Percentiles rank a stretch among this genome's conserved stretches.
Evolutionary conservation across 1,284 basidiomycete genomes (phyloP).

Genomic region (Tilletiopsis washingtonensis): DNA sequence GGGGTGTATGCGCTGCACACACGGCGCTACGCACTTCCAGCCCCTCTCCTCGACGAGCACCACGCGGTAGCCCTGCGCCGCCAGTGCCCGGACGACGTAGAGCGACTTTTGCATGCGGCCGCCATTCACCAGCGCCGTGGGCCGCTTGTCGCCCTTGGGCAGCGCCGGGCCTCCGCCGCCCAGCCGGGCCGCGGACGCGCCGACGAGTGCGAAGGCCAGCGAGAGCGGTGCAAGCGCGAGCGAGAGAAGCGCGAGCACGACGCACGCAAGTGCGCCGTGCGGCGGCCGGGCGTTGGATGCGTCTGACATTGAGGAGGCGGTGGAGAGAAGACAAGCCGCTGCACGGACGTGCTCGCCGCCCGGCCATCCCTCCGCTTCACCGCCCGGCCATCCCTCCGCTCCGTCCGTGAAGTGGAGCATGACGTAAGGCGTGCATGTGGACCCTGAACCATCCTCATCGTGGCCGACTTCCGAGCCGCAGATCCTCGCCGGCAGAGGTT

Average conservation of each 20-base stretch:
- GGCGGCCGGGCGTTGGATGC: too few species aligned
- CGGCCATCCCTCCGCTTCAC: too few species aligned
- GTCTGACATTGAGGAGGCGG: too few species aligned
- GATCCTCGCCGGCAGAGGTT: too few species aligned
- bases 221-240: neutral
- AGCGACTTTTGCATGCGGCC: constrained; percentile 50
- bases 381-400: too few species aligned
- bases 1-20: neutral
- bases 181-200: neutral
- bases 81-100: constrained; percentile 49
- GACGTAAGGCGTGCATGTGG: too few species aligned
- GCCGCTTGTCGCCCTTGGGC: neutral
- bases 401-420: too few species aligned
- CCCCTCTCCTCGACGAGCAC: constrained; percentile 49
- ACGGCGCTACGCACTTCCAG: constrained; percentile 9
- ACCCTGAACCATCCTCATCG: too few species aligned
- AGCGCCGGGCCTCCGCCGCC: neutral
- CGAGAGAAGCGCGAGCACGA: neutral
- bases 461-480: too few species aligned
- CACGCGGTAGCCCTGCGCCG: constrained; percentile 49
- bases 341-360: too few species aligned
- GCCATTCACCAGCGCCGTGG: constrained; percentile 49
- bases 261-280: neutral
- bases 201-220: neutral
- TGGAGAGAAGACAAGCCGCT: too few species aligned